A percentile compares a stretch with the other conserved stretches of the same genome.
These are phyloP conservation scores for Pseudogymnoascus sp. DNA, from an alignment of 2,329 filamentous ascomycete genomes.

Conservation along the genomic window DNA sequence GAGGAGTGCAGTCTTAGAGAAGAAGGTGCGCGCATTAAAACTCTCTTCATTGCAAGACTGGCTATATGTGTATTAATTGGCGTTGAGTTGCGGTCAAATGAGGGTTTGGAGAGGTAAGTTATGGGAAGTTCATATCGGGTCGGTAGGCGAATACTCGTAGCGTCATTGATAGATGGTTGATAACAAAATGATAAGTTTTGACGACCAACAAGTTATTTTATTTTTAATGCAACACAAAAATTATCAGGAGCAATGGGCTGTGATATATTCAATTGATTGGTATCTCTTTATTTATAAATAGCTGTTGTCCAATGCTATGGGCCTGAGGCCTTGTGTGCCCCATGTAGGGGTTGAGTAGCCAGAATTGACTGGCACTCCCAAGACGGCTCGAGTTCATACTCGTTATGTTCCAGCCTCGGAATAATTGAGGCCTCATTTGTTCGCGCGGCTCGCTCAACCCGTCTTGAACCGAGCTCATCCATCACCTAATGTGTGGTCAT, in stretches of 20 bases:
- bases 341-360: background rate
- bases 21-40: background rate
- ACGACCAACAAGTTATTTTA: no score
- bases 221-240: no score
- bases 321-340: background rate
- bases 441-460: background rate
- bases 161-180: background rate
- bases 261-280: background rate
- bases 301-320: background rate
- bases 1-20: background rate
- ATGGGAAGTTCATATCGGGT: background rate
- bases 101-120: background rate
- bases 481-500: background rate
- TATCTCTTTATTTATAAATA: conserved; percentile 1
- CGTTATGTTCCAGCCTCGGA: background rate
- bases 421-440: background rate
- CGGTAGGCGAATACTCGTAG: background rate
- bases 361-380: background rate
- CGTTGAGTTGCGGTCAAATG: background rate
- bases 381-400: background rate
- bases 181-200: background rate
- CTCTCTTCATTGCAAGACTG: conserved; percentile 1
- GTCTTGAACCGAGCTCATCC: background rate
- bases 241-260: background rate
- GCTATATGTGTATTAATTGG: background rate